Conservation (phyloP, 768 basidiomycete species). For the Tulasnella sp. region DNA sequence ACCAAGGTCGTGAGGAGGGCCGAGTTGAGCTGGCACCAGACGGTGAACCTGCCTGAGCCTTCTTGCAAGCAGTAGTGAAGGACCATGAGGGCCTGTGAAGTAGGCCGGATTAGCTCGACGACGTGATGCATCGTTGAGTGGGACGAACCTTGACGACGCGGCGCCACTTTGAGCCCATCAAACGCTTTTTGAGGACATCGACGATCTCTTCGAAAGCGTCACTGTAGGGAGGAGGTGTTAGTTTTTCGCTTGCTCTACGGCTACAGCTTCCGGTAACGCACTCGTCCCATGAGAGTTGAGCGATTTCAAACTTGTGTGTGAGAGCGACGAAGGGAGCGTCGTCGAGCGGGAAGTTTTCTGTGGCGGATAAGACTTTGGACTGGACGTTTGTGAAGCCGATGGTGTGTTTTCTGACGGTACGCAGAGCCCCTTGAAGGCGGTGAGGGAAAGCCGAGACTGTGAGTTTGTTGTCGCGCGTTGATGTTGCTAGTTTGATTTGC, state of each 20-base stretch:
- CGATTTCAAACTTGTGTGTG: not conserved
- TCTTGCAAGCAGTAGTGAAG: conserved; percentile 11
- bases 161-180: conserved; percentile 1
- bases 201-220: conserved; percentile 8
- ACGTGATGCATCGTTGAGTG: not conserved
- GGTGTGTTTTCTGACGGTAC: conserved; percentile 2
- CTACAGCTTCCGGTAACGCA: no score
- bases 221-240: no score
- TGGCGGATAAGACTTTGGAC: not conserved
- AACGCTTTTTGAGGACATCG: conserved; percentile 1
- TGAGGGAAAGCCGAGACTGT: not conserved
- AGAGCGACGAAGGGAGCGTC: conserved; percentile 5
- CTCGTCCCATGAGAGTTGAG: conserved; percentile 6
- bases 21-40: conserved; percentile 3
- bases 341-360: not conserved
- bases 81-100: not conserved
- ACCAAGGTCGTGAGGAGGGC: conserved; percentile 6
- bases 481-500: not conserved
- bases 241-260: no score
- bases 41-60: not conserved
- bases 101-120: not conserved
- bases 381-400: conserved; percentile 6
- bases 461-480: not conserved
- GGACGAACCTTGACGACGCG: conserved; percentile 6
- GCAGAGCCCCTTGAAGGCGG: not conserved